Conservation (phyloP, 192 early-diverging fungal species). For the Backusella mclennaniae region DNA sequence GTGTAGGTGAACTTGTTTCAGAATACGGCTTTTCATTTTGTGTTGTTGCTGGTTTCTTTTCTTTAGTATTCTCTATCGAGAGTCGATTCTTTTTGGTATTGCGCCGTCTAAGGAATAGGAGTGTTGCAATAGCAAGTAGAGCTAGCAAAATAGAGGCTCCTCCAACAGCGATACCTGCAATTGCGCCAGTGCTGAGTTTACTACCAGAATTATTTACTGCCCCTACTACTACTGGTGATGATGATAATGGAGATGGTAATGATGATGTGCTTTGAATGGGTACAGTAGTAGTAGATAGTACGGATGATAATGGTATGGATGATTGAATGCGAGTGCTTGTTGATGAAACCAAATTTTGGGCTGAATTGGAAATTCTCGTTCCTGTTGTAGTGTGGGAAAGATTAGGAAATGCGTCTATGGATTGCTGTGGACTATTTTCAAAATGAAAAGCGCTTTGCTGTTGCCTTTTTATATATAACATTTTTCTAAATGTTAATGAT, state of each 20-base stretch:
- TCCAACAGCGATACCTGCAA: constrained; percentile 27
- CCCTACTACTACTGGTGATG: not conserved
- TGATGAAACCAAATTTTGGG: not conserved
- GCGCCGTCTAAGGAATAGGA: not conserved
- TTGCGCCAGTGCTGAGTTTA: constrained; percentile 17
- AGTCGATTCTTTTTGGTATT: constrained; percentile 8
- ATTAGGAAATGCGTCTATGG: not conserved
- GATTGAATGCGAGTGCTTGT: not conserved
- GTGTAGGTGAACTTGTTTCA: constrained; percentile 10
- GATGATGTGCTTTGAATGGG: not conserved
- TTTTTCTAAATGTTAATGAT: not conserved
- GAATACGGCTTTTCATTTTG: constrained; percentile 26
- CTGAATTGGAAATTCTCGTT: not conserved
- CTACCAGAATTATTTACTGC: not conserved
- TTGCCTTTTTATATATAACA: not conserved
- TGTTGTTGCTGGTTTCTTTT: not conserved
- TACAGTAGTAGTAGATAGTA: not conserved
- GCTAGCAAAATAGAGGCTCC: constrained; percentile 18
- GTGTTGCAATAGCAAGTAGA: not conserved
- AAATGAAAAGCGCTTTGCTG: not conserved
- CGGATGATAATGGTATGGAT: not conserved
- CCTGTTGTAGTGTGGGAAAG: not conserved
- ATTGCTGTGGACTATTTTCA: not conserved
- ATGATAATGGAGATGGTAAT: not conserved
- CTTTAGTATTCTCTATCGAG: not conserved